Evolutionary conservation across 805 yeast species (phyloP), one percentile per base, ranked within the genome.

Genomic region (Hanseniaspora jakobsenii): DNA sequence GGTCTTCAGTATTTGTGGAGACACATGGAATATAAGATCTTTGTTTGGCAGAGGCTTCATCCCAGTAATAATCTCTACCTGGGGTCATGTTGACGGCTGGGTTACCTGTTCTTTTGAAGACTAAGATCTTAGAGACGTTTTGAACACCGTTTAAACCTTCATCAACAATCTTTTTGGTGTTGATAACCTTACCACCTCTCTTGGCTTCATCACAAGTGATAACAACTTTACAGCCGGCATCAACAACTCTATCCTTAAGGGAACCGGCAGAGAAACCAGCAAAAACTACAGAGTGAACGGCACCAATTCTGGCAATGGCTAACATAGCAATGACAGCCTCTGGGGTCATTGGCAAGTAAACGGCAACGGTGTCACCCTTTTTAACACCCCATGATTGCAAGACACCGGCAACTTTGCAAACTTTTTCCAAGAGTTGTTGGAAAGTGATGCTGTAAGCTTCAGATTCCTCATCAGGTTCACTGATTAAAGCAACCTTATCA

Each of bases 231-330:
- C 85, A 81, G 57, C 77, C 73, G 24, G 95, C 96, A 62, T 89
- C 95, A 48, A 72, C 71, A 53, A 91, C 79, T 63, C 98, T 78
- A 66, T 91, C 98, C 58, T 72, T 75, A 59, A 89, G 75, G 19
- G 96, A 89, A 38, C 94, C 91, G 28, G 95, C 79, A 27, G 93
- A 79, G 67, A 89, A 89, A 18, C 98, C 98, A 30, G 97, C 98
- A 67, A 89, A 89, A 44, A 89, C 81, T 44, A 91, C 96, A 14
- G 96, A 82, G 65, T 89, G 98, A 44, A 89, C 69, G 27, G 98
- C 98, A 61, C 98, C 98, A 47, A 89, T 67, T 67, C 98, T 78
- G 28, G 78, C 82, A 58, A 86, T 78, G 37, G 98, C 98, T 58
- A 89, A 70, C 73, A 89, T 75, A n/a, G 98, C 81, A 47, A 91